Evolutionary conservation across 495 filamentous ascomycete species (phyloP).

Genomic region (Trichoderma erinaceum): DNA sequence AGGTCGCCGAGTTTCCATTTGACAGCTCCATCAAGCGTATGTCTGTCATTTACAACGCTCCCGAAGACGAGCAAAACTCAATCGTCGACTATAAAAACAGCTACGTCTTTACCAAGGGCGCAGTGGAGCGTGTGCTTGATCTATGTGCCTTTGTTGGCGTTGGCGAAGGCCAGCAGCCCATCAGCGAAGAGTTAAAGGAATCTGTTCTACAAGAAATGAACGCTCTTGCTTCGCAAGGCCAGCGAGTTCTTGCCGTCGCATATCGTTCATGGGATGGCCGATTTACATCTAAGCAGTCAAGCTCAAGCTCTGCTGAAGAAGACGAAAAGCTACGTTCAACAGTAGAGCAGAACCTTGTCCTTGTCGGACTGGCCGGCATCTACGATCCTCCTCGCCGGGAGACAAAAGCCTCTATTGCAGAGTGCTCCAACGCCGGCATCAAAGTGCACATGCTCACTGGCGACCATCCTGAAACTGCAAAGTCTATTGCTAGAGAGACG

Average conservation of each 20-base stretch:
- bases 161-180: constrained; percentile 42
- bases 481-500: constrained; percentile 68
- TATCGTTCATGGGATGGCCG: constrained; percentile 32
- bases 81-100: constrained; percentile 30
- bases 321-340: constrained; percentile 31
- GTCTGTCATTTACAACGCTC: constrained; percentile 62
- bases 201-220: constrained; percentile 60
- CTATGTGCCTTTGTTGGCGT: constrained; percentile 57
- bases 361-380: constrained; percentile 67
- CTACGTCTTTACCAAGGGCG: constrained; percentile 71
- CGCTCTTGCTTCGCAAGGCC: constrained; percentile 64
- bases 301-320: constrained; percentile 18
- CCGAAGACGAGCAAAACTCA: constrained; percentile 8
- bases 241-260: constrained; percentile 73
- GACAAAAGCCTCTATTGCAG: constrained; percentile 56
- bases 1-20: constrained; percentile 71
- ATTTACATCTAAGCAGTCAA: constrained; percentile 12
- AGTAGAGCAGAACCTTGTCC: constrained; percentile 51
- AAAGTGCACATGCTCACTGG: constrained; percentile 78
- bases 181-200: constrained; percentile 55
- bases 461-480: constrained; percentile 69
- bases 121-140: constrained; percentile 72
- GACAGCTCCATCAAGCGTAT: constrained; percentile 79
- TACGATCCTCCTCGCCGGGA: constrained; percentile 70
- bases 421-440: constrained; percentile 65